phyloP scores from a whole-genome alignment of 2,329 filamentous ascomycete genomes.

The Ceratocystis eucalypticola region DNA sequence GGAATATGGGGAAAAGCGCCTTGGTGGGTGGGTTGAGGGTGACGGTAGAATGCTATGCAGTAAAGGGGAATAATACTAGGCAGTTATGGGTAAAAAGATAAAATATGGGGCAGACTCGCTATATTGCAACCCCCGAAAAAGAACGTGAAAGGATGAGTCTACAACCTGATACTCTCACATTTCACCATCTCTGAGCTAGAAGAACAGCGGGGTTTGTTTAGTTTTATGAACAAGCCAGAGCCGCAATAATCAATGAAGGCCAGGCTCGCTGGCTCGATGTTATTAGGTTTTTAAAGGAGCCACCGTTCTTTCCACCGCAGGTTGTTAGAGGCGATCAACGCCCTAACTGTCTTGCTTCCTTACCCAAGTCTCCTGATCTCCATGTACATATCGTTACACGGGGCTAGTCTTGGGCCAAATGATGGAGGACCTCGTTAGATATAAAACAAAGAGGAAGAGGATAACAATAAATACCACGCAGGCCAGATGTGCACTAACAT shows the following conservation, averaged over 20 bases:
- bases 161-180: too few species aligned
- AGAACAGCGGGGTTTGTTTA: background rate
- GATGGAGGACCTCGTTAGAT: too few species aligned
- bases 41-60: background rate
- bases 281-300: too few species aligned
- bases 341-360: background rate
- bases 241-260: too few species aligned
- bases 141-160: background rate
- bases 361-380: background rate
- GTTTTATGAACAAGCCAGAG: too few species aligned
- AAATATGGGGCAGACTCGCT: background rate
- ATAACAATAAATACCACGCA: too few species aligned
- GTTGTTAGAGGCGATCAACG: background rate
- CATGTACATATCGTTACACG: background rate
- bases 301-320: too few species aligned
- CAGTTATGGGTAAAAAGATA: background rate
- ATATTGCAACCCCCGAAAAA: background rate
- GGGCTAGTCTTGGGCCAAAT: background rate
- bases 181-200: background rate
- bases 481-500: background rate
- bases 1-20: background rate
- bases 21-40: conserved; percentile 1
- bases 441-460: too few species aligned
- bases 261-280: too few species aligned
- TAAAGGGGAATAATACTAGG: conserved; percentile 1